These are phyloP conservation scores for Lycium barbarum DNA, from an alignment of 257 asterid species.

Conservation along the genomic window DNA sequence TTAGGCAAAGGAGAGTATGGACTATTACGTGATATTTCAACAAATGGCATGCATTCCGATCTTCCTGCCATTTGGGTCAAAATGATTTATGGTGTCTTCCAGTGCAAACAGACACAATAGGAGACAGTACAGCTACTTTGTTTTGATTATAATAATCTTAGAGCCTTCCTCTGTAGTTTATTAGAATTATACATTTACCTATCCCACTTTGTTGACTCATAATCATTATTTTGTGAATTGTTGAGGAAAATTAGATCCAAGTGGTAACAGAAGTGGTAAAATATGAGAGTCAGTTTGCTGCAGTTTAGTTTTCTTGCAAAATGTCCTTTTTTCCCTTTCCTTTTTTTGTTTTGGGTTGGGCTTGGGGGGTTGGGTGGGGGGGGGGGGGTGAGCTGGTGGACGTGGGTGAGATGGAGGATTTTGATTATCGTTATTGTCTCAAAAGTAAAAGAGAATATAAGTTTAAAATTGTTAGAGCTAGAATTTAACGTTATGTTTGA, in stretches of 20 bases:
- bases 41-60: neutral
- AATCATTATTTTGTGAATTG: neutral
- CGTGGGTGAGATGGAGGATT: neutral
- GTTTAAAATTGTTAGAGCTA: neutral
- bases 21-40: constrained; percentile 16
- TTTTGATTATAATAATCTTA: constrained; percentile 16
- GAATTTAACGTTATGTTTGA: neutral
- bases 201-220: neutral
- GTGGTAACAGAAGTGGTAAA: constrained; percentile 10
- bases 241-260: neutral
- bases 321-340: neutral
- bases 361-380: neutral
- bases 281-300: constrained; percentile 22
- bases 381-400: neutral
- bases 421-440: neutral
- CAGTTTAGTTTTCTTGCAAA: constrained; percentile 1
- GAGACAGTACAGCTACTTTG: constrained; percentile 15
- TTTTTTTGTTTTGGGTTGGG: neutral
- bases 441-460: neutral
- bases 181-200: constrained; percentile 8
- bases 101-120: neutral
- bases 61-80: neutral
- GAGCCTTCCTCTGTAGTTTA: neutral
- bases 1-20: neutral
- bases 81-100: constrained; percentile 22